These are phyloP conservation scores for Eucalyptus globulus DNA, from an alignment of 345 rosid species.

Conservation along the genomic window DNA sequence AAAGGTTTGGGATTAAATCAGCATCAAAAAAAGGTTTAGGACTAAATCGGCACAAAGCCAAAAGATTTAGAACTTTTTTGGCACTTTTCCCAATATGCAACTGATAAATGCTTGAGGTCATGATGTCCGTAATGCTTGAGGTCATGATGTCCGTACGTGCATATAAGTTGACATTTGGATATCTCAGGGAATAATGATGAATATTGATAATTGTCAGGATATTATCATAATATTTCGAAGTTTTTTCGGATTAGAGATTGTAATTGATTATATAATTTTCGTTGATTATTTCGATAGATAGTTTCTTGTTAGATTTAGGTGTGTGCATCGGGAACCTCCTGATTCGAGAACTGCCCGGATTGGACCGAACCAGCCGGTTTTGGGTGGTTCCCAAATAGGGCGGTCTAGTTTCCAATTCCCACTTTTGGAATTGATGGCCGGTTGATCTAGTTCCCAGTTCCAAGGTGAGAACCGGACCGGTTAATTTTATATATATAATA, in stretches of 20 bases:
- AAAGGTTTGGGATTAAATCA: too few species aligned
- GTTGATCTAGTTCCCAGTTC: rapidly evolving
- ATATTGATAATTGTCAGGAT: background rate
- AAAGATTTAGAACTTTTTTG: too few species aligned
- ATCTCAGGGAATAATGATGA: background rate
- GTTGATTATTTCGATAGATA: background rate
- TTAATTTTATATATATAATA: too few species aligned
- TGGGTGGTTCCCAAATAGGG: too few species aligned
- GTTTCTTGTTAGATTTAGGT: background rate
- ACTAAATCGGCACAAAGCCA: too few species aligned
- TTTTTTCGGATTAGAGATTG: background rate
- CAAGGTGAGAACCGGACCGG: too few species aligned
- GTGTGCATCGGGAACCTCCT: too few species aligned
- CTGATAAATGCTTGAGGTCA: background rate
- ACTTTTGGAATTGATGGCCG: too few species aligned
- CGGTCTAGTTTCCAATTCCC: rapidly evolving
- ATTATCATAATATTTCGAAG: background rate
- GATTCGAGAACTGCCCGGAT: rapidly evolving
- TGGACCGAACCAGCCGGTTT: rapidly evolving
- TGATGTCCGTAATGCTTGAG: background rate
- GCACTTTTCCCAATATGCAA: too few species aligned
- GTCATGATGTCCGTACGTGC: background rate
- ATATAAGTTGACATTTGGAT: background rate
- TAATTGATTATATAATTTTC: background rate
- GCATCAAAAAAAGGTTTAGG: too few species aligned